Evolutionary conservation across 768 basidiomycete species (phyloP), one percentile per base, ranked within the genome.

Genomic region (Chalciporus piperatus): DNA sequence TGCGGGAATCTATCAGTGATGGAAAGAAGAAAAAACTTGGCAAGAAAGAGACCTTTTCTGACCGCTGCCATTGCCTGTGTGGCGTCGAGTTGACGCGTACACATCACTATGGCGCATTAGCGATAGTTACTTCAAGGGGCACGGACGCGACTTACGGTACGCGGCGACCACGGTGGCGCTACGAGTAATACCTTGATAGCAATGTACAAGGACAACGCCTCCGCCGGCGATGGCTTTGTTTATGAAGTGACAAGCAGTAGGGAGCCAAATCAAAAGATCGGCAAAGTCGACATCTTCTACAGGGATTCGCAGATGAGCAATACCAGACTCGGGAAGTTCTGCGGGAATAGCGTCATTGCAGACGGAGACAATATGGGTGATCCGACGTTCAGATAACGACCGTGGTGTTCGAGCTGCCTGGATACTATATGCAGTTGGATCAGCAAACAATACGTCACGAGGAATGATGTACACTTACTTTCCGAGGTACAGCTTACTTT

Each of bases 341-440:
- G 84, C 81, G 40, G 86, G 85, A 45, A 88, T 86, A 6, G 76
- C 74, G 48, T 92, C 89, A 32, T 72, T 67, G 61, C 89, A 90
- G 48, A 89, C 87, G 41, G 88, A 90, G 16, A 92, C 66, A 45
- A 91, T 82, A 69, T 92, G 89, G 6, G 87, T 88, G 54, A 92
- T 85, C 53, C 81, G 80, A 58, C 83, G 82, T 67, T 89, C 87
- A 45, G 81, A 76, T 68, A 89, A 74, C 48, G 83, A 80, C 64
- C 86, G 80, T 22, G 86, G 79, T 32, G 87, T 87, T 57, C 77
- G 77, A 27, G 88, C 87, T 45, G 87, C 84, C 59, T 78, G 74
- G 60, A 89, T 75, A 63, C 88, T 89, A 62, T 62, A 49, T 50
- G 54, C 25, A 40, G 40, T 46, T 74, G 70, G 56, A 87, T 77